Percentiles rank a stretch among this genome's conserved stretches.
Conservation (phyloP, 305 asterid species). For the Vinca major region DNA sequence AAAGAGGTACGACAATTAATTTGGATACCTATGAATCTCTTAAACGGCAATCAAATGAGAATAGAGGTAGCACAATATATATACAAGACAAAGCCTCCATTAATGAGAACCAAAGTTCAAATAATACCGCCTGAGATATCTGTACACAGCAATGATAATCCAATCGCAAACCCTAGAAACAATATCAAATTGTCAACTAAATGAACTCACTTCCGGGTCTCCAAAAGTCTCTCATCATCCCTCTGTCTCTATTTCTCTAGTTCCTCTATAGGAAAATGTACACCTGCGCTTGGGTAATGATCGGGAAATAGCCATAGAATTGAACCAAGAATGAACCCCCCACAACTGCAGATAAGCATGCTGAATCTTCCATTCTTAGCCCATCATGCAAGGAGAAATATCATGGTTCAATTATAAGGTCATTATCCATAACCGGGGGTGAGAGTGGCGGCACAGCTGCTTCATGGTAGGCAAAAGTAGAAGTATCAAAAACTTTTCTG, state of each 20-base stretch:
- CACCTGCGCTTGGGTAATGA: slow-evolving; percentile 98
- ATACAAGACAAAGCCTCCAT: neutral
- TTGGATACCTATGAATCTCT: no score
- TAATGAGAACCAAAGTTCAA: slow-evolving; percentile 1
- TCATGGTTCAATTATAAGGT: no score
- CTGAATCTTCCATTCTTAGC: neutral
- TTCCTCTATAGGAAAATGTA: slow-evolving; percentile 30
- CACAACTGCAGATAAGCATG: slow-evolving; percentile 32
- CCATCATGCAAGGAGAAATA: no score
- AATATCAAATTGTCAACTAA: neutral
- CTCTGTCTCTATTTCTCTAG: slow-evolving; percentile 13
- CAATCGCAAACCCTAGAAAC: neutral
- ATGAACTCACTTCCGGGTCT: neutral
- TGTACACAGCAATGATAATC: slow-evolving; percentile 10
- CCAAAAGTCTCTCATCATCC: neutral
- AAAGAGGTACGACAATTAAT: no score
- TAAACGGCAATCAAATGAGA: no score
- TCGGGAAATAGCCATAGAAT: slow-evolving; percentile 60
- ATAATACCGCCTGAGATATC: slow-evolving; percentile 1
- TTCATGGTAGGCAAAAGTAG: slow-evolving; percentile 26
- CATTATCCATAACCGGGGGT: slow-evolving; percentile 35
- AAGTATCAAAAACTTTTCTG: slow-evolving; percentile 40
- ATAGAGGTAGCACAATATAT: no score
- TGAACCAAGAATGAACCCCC: slow-evolving; percentile 21
- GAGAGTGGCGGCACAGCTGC: slow-evolving; percentile 73